These are phyloP conservation scores for Curvularia spicifera DNA, from an alignment of 2,329 filamentous ascomycete species.

Conservation along the genomic window DNA sequence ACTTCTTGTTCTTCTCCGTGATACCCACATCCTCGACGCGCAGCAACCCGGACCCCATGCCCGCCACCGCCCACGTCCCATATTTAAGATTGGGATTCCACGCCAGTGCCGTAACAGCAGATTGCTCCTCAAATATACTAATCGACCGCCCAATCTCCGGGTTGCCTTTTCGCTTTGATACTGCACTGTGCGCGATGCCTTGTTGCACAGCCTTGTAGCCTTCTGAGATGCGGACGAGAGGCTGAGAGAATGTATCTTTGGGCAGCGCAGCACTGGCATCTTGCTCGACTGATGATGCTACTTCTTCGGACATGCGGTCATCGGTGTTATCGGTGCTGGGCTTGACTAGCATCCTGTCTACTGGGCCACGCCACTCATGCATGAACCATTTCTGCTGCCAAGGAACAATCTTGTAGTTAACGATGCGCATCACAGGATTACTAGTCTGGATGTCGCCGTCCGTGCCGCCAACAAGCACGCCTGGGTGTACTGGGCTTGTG, in stretches of 20 bases:
- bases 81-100: slow-evolving; percentile 60
- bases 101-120: slow-evolving; percentile 52
- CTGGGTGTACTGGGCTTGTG: slow-evolving; percentile 62
- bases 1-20: slow-evolving; percentile 11
- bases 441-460: slow-evolving; percentile 59
- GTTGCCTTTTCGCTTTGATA: slow-evolving; percentile 24
- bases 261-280: slow-evolving; percentile 7
- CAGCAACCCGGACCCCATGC: slow-evolving; percentile 56
- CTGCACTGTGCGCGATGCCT: slow-evolving; percentile 30
- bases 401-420: slow-evolving; percentile 58
- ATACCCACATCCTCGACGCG: slow-evolving; percentile 57
- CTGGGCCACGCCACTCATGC: slow-evolving; percentile 59
- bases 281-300: not conserved
- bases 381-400: slow-evolving; percentile 64
- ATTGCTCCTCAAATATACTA: slow-evolving; percentile 55
- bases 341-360: slow-evolving; percentile 20
- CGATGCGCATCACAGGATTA: slow-evolving; percentile 60
- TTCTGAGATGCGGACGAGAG: slow-evolving; percentile 50
- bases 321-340: slow-evolving; percentile 1
- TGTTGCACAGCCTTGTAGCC: slow-evolving; percentile 50
- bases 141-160: slow-evolving; percentile 42
- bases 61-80: slow-evolving; percentile 60
- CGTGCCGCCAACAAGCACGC: slow-evolving; percentile 59
- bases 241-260: slow-evolving; percentile 23
- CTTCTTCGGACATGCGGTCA: slow-evolving; percentile 6